phyloP scores from a whole-genome alignment of 2,329 filamentous ascomycete genomes.

The Colletotrichum tanaceti region DNA sequence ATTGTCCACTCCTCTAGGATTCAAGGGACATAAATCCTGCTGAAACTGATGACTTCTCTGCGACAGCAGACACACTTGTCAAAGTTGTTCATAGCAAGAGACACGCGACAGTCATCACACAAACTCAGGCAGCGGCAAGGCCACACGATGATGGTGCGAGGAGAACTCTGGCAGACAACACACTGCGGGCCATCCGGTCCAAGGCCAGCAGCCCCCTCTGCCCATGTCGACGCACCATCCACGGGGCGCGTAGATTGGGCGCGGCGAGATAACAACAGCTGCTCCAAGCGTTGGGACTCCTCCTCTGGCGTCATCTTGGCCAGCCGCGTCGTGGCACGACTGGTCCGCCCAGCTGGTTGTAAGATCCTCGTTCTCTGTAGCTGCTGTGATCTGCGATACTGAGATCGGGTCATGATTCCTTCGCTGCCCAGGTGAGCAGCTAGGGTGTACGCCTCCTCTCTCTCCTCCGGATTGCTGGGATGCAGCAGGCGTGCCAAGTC shows the following conservation, averaged over 20 bases:
- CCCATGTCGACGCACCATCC: slow-evolving; percentile 63
- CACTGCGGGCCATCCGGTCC: slow-evolving; percentile 82
- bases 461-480: slow-evolving; percentile 80
- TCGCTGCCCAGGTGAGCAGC: slow-evolving; percentile 81
- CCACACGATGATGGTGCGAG: slow-evolving; percentile 93
- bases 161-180: slow-evolving; percentile 90
- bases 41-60: slow-evolving; percentile 88
- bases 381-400: slow-evolving; percentile 76
- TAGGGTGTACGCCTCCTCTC: slow-evolving; percentile 82
- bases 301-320: slow-evolving; percentile 65
- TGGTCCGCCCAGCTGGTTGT: slow-evolving; percentile 55
- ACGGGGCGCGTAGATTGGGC: slow-evolving; percentile 33
- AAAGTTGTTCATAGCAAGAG: slow-evolving; percentile 96
- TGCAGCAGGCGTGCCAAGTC: slow-evolving; percentile 85
- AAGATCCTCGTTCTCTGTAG: slow-evolving; percentile 78
- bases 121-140: slow-evolving; percentile 94
- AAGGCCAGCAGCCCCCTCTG: slow-evolving; percentile 77
- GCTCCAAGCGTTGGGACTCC: slow-evolving; percentile 70
- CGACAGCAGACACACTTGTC: slow-evolving; percentile 96
- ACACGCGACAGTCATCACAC: slow-evolving; percentile 94
- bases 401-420: slow-evolving; percentile 82
- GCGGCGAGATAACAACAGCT: slow-evolving; percentile 67
- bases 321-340: slow-evolving; percentile 46
- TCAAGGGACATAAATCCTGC: slow-evolving; percentile 85
- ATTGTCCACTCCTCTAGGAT: neutral